Conservation (phyloP, 371 early-diverging fungal genomes). For the Apophysomyces ossiformis region DNA sequence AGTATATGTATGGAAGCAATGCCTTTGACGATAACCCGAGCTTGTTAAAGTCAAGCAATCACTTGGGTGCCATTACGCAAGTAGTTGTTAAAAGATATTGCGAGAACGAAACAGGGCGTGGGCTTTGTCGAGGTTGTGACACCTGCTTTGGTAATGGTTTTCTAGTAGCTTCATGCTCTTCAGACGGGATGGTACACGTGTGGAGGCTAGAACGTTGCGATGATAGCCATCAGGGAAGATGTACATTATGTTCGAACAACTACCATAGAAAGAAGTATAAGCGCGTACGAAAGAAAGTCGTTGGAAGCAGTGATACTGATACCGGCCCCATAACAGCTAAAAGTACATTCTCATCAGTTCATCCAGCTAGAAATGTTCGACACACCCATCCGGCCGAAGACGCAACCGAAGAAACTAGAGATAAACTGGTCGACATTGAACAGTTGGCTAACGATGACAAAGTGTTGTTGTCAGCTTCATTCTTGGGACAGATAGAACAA, state of each 20-base stretch:
- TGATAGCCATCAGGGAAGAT: constrained; percentile 21
- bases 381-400: not conserved
- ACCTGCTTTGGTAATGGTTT: constrained; percentile 42
- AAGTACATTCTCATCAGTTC: not conserved
- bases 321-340: constrained; percentile 6
- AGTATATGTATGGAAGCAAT: not conserved
- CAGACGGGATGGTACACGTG: constrained; percentile 36
- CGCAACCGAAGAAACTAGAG: constrained; percentile 4
- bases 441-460: constrained; percentile 29
- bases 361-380: not conserved
- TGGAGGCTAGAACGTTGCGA: constrained; percentile 35
- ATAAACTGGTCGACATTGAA: constrained; percentile 37
- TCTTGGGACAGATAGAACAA: constrained; percentile 37
- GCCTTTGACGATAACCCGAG: not conserved
- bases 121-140: constrained; percentile 32
- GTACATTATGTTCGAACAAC: constrained; percentile 28
- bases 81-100: constrained; percentile 37
- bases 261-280: constrained; percentile 38
- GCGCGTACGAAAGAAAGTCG: constrained; percentile 4
- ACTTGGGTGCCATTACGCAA: constrained; percentile 31
- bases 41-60: constrained; percentile 16
- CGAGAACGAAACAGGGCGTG: constrained; percentile 33
- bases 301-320: constrained; percentile 3
- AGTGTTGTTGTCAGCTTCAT: constrained; percentile 22
- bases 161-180: constrained; percentile 34